These are phyloP conservation scores for Eutrema salsugineum DNA, from an alignment of 441 rosid genomes.

Conservation along the genomic window DNA sequence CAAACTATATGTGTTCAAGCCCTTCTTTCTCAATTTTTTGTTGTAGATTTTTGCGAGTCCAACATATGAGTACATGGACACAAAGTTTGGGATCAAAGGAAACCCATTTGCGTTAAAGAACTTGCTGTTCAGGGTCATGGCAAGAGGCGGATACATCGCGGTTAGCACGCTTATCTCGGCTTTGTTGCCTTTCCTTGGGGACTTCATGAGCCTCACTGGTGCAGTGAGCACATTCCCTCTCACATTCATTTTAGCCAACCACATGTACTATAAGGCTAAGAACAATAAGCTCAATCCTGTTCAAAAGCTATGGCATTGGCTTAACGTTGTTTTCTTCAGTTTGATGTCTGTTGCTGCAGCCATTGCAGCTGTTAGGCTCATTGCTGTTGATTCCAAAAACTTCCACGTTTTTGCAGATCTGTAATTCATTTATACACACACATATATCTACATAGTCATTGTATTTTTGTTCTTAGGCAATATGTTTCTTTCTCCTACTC, in stretches of 20 bases:
- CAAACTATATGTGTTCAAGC: background rate
- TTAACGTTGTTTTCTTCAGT: slow-evolving; percentile 60
- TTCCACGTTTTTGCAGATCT: slow-evolving; percentile 86
- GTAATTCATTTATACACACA: slow-evolving; percentile 19
- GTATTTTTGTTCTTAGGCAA: slow-evolving; percentile 11
- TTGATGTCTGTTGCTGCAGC: slow-evolving; percentile 66
- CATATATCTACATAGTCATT: background rate
- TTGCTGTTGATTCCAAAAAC: slow-evolving; percentile 66
- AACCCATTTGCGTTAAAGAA: slow-evolving; percentile 55
- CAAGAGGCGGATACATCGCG: slow-evolving; percentile 74
- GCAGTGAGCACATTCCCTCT: slow-evolving; percentile 90
- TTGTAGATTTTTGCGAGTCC: slow-evolving; percentile 89
- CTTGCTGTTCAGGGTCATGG: slow-evolving; percentile 54
- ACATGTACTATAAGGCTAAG: slow-evolving; percentile 74
- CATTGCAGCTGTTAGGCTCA: slow-evolving; percentile 69
- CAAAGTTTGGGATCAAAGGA: slow-evolving; percentile 71
- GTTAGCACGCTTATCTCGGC: slow-evolving; percentile 75
- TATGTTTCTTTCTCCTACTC: background rate
- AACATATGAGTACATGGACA: slow-evolving; percentile 82
- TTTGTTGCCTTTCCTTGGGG: slow-evolving; percentile 84
- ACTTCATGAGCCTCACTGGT: slow-evolving; percentile 87
- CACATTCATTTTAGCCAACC: slow-evolving; percentile 89
- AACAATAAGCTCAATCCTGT: slow-evolving; percentile 38
- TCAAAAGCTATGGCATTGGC: slow-evolving; percentile 84
- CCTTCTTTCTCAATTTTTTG: background rate